Evolutionary conservation across 2,329 filamentous ascomycete genomes (phyloP), one percentile per base, ranked within the genome.

Genomic region (Aspergillus novofumigatus): DNA sequence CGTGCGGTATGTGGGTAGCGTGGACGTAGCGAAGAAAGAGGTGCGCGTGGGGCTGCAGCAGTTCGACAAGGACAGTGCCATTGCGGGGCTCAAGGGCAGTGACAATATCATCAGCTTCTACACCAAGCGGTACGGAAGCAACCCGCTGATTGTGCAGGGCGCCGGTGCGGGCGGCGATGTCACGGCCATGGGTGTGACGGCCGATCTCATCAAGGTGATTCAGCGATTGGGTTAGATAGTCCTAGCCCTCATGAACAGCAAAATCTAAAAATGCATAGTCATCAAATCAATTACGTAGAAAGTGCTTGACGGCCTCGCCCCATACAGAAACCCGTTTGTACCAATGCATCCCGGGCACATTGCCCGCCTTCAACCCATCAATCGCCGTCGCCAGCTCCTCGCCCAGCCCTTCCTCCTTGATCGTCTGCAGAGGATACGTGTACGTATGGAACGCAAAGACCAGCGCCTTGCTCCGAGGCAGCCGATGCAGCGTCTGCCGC

Each of bases 21-120:
- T 97, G 60, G 92, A 99, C 71, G 86, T 96, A 47, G 82, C 79
- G n/a, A 83, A 82, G 60, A 88, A 91, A 72, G 80, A 86, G 65
- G 89, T 97, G 73, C 95, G 92, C 80, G 94, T 99, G 57, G 93
- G 94, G 2, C 78, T 99, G 63, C 88, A 97, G 81, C 90, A 89
- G 77, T 92, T 92, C 66, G 92, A 96, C 64, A 86, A 85, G 66
- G 90, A 89, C 59, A 91, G 95, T 71, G 90, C 94, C 11, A 97
- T 99, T 77, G 94, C 94, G 14, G 89, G 90, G 50, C 82, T 99
- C 57, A 96, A 96, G 83, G 94, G 94, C 38, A 97, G 92, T 75
- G 94, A 97, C 74, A 99, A 99, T 80, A 96, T 99, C 73, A 96
- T 99, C 72, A 96, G 88, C 80, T 97, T 99, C 81, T 96, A 97